Conservation (phyloP, 208 protist species). For the Acanthamoeba healyi region DNA sequence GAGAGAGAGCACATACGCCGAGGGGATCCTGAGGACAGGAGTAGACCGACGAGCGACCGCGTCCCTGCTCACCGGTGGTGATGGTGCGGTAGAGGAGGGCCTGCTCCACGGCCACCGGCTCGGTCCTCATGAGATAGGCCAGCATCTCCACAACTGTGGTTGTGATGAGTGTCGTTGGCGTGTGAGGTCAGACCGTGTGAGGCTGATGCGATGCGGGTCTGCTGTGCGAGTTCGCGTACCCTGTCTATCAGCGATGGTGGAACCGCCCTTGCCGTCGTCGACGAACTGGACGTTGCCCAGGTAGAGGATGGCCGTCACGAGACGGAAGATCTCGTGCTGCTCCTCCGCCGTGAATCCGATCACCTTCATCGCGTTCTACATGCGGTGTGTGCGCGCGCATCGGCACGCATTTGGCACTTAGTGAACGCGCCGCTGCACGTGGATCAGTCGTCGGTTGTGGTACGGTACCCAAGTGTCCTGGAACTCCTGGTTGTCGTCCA, state of each 20-base stretch:
- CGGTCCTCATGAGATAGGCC: slow-evolving; percentile 82
- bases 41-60: slow-evolving; percentile 79
- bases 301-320: slow-evolving; percentile 95
- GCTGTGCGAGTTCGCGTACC: no score
- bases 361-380: slow-evolving; percentile 93
- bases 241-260: slow-evolving; percentile 57
- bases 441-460: no score
- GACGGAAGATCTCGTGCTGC: slow-evolving; percentile 91
- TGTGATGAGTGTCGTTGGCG: not conserved
- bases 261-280: slow-evolving; percentile 83
- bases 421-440: no score
- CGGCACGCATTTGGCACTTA: not conserved
- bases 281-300: slow-evolving; percentile 95
- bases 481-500: slow-evolving; percentile 92
- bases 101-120: slow-evolving; percentile 75
- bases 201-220: no score
- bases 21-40: slow-evolving; percentile 63
- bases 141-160: slow-evolving; percentile 78
- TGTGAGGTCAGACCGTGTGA: no score
- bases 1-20: slow-evolving; percentile 6
- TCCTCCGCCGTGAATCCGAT: slow-evolving; percentile 92
- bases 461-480: slow-evolving; percentile 78
- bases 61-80: slow-evolving; percentile 78
- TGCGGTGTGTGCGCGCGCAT: no score
- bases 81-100: slow-evolving; percentile 82